Evolutionary conservation across 2,329 filamentous ascomycete species (phyloP), one percentile per base, ranked within the genome.

Genomic region (Sclerotinia nivalis): DNA sequence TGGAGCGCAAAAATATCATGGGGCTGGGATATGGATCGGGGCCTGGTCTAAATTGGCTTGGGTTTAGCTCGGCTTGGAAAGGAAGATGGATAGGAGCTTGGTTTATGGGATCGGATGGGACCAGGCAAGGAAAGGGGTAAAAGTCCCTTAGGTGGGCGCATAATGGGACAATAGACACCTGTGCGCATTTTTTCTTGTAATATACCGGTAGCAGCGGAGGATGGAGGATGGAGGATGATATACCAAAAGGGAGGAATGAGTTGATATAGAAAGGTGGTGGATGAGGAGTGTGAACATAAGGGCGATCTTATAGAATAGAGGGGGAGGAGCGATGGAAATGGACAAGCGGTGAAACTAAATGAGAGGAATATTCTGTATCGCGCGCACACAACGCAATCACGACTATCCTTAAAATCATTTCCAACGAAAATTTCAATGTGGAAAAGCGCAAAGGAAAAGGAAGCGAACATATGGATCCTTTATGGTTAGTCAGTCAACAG

Each of bases 1-100:
- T 65, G 67, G 67, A 69, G 67, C 67, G 67, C 67, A 49, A 65
- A 69, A 68, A 55, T 18, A n/a, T 65, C 47, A 37, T 43, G 40
- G 40, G 40, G 28, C 31, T 65, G 22, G 60, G 31, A 37, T 50
- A n/a, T 15, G 31, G 55, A 34, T 43, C 28, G 22, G 54, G 65
- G 54, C 43, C 59, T 43, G 40, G 54, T 59, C 54, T 67, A 59
- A 43, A 67, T 56, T 45, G 62, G 54, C 54, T 47, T 69, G 49
- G 67, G 37, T 64, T 54, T 64, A 52, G 61, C 34, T 37, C 34
- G 34, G 34, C 31, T 65, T 67, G 66, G 45, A 40, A 49, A 60
- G 31, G 49, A 49, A 25, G 40, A 65, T 37, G 55, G 60, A 69
- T 34, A 28, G 49, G 67, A 50, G 58, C 59, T 69, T 52, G 66